These are phyloP conservation scores for Pichia pseudocactophila DNA, from an alignment of 805 yeast genomes.

Conservation along the genomic window DNA sequence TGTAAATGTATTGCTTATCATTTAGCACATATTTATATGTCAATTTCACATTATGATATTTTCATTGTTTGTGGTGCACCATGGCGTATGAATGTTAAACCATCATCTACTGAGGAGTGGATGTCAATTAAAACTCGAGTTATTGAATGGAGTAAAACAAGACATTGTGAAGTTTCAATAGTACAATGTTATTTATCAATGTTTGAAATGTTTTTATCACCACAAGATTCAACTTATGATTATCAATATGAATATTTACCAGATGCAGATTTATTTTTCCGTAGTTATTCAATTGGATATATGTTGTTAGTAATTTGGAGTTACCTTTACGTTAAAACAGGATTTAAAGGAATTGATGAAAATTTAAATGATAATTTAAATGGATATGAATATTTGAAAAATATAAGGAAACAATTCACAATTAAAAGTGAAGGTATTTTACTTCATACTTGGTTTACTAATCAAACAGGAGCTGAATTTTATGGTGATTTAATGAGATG, in stretches of 20 bases:
- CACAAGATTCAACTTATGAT: conserved; percentile 37
- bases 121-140: conserved; percentile 41
- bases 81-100: conserved; percentile 62
- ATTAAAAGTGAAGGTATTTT: conserved; percentile 24
- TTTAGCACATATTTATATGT: conserved; percentile 61
- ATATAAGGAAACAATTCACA: conserved; percentile 38
- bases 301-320: conserved; percentile 43
- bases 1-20: conserved; percentile 65
- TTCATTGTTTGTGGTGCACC: conserved; percentile 79
- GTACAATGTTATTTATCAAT: conserved; percentile 54
- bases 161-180: conserved; percentile 43
- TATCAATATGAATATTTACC: conserved; percentile 39
- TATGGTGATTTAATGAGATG: conserved; percentile 35
- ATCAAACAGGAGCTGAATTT: conserved; percentile 28
- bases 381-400: conserved; percentile 41
- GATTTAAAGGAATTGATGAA: conserved; percentile 31
- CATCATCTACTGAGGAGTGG: conserved; percentile 41
- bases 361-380: conserved; percentile 29
- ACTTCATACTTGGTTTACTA: conserved; percentile 27
- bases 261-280: conserved; percentile 40
- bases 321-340: conserved; percentile 38
- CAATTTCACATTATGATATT: conserved; percentile 69
- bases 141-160: conserved; percentile 40
- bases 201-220: conserved; percentile 52
- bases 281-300: conserved; percentile 35